Percentiles rank a stretch among this genome's conserved stretches.
These are phyloP conservation scores for Panus rudis DNA, from an alignment of 768 basidiomycete species.

Conservation along the genomic window DNA sequence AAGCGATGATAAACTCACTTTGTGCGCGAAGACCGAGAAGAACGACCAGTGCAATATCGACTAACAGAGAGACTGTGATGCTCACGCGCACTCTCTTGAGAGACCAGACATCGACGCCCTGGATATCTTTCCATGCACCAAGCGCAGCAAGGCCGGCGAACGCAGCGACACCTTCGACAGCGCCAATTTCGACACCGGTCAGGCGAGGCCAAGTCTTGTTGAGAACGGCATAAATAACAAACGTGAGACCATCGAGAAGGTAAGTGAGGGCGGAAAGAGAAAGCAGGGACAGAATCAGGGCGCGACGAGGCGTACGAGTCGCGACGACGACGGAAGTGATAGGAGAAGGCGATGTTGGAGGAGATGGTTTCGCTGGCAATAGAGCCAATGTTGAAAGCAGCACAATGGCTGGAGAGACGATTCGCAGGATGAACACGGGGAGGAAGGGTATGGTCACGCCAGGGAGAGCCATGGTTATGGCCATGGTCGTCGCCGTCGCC, in stretches of 20 bases:
- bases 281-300: conserved; percentile 65
- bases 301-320: conserved; percentile 65
- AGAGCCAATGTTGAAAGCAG: conserved; percentile 57
- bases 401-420: conserved; percentile 63
- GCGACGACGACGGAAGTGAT: conserved; percentile 77
- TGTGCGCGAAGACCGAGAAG: conserved; percentile 24
- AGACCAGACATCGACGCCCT: conserved; percentile 63
- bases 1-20: conserved; percentile 7
- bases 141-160: conserved; percentile 68
- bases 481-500: conserved; percentile 24
- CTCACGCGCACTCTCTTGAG: conserved; percentile 49
- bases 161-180: conserved; percentile 60
- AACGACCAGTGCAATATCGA: conserved; percentile 56
- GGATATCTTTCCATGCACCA: conserved; percentile 74
- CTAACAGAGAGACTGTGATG: conserved; percentile 42
- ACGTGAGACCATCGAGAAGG: conserved; percentile 69
- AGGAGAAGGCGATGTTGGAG: conserved; percentile 43
- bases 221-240: conserved; percentile 58
- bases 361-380: conserved; percentile 38
- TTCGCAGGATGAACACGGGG: conserved; percentile 50
- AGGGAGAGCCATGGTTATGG: conserved; percentile 9
- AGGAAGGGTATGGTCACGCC: conserved; percentile 16
- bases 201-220: conserved; percentile 55
- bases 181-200: conserved; percentile 61
- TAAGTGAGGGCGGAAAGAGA: conserved; percentile 67